Percentiles rank a stretch among this genome's conserved stretches.
These are phyloP conservation scores for Magnusiomyces sp. DNA, from an alignment of 1,139 yeast genomes.

Conservation along the genomic window DNA sequence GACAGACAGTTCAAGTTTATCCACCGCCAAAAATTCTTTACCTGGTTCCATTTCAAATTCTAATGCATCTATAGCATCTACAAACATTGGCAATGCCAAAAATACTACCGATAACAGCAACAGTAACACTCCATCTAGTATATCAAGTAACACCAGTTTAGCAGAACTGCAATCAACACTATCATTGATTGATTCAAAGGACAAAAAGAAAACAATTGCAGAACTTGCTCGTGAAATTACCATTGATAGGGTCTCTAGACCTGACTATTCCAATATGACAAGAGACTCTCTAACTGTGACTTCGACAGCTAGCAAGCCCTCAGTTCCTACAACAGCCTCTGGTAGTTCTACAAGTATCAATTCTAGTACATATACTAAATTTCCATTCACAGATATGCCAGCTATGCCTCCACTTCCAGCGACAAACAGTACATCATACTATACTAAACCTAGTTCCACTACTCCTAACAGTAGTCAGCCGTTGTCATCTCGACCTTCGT, in stretches of 20 bases:
- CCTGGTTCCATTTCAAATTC: too few species aligned
- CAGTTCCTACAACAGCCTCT: slow-evolving; percentile 2
- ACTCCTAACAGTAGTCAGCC: not conserved
- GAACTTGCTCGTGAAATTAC: slow-evolving; percentile 49
- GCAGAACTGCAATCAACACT: not conserved
- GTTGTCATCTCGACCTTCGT: slow-evolving; percentile 16
- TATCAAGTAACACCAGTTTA: slow-evolving; percentile 14
- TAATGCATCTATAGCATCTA: not conserved
- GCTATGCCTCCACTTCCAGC: slow-evolving; percentile 3
- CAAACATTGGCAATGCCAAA: not conserved
- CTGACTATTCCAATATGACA: slow-evolving; percentile 20
- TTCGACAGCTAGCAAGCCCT: not conserved
- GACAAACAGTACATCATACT: slow-evolving; percentile 1
- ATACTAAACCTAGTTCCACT: not conserved
- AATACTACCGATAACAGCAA: slow-evolving; percentile 2
- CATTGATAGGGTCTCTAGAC: slow-evolving; percentile 24
- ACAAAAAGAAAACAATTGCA: slow-evolving; percentile 41
- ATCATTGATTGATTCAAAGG: slow-evolving; percentile 12
- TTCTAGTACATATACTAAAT: not conserved
- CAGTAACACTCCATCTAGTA: slow-evolving; percentile 3
- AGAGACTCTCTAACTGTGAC: slow-evolving; percentile 13
- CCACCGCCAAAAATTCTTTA: too few species aligned
- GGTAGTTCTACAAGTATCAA: not conserved
- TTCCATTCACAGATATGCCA: not conserved
- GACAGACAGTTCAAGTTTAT: too few species aligned